These are phyloP conservation scores for Euphorbia schlechtendalii DNA, from an alignment of 441 rosid genomes.

Conservation along the genomic window DNA sequence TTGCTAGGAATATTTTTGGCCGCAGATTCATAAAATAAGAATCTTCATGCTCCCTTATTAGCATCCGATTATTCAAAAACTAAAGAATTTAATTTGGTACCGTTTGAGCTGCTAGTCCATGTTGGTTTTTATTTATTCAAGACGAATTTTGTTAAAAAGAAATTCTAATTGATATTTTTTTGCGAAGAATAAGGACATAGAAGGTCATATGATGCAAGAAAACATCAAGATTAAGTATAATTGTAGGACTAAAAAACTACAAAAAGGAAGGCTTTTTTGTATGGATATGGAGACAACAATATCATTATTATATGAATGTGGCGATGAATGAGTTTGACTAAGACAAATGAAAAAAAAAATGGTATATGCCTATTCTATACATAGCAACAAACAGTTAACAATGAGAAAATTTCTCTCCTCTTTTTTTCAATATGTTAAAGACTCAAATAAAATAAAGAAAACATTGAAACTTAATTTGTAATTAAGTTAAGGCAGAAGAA, in stretches of 20 bases:
- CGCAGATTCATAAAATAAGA: no score
- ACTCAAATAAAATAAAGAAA: background rate
- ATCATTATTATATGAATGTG: slow-evolving; percentile 1
- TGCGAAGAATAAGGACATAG: background rate
- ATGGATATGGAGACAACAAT: slow-evolving; percentile 5
- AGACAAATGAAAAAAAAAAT: background rate
- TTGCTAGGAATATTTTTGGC: no score
- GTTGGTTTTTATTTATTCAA: no score
- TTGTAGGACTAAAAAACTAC: background rate
- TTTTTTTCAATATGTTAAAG: background rate
- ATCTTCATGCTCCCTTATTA: no score
- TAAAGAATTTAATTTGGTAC: no score
- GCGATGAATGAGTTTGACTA: slow-evolving; percentile 16
- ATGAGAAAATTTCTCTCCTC: slow-evolving; percentile 10
- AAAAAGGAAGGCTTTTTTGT: background rate
- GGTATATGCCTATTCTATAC: background rate
- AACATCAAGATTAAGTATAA: slow-evolving; percentile 7
- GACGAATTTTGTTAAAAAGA: no score
- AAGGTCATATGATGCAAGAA: no score
- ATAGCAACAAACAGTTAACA: slow-evolving; percentile 13
- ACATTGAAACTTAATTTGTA: slow-evolving; percentile 25
- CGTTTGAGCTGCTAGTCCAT: no score
- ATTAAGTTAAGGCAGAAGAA: slow-evolving; percentile 8
- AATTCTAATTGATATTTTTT: background rate
- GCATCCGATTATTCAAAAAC: no score